Conservation (phyloP, 2,329 filamentous ascomycete genomes). For the Aspergillus fijiensis region DNA sequence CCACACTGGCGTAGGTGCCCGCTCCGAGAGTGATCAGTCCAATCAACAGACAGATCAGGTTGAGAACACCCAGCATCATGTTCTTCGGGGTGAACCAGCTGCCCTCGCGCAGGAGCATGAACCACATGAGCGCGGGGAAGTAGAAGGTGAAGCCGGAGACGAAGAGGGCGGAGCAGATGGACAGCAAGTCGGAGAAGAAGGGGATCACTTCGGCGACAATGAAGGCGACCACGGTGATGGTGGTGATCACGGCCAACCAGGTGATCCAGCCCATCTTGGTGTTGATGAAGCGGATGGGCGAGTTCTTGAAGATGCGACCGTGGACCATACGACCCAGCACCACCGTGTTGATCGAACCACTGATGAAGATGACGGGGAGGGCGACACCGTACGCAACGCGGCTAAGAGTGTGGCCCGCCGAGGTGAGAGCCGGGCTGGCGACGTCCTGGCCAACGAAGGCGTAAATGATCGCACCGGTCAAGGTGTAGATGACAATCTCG, state of each 20-base stretch:
- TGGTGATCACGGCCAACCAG: constrained; percentile 29
- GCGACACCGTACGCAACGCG: constrained; percentile 36
- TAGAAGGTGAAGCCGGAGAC: constrained; percentile 89
- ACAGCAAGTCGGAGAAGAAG: constrained; percentile 70
- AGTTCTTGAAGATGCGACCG: constrained; percentile 35
- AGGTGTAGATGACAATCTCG: constrained; percentile 26
- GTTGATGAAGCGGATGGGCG: constrained; percentile 37
- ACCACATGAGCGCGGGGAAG: constrained; percentile 49
- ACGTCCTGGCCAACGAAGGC: constrained; percentile 35
- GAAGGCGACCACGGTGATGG: constrained; percentile 76
- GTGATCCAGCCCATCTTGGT: constrained; percentile 37
- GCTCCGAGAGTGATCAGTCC: constrained; percentile 72
- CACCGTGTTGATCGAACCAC: constrained; percentile 38
- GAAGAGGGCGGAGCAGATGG: constrained; percentile 62
- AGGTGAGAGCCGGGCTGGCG: constrained; percentile 34
- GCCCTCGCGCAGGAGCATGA: constrained; percentile 30
- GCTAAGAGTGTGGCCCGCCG: constrained; percentile 27
- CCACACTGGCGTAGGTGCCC: constrained; percentile 69
- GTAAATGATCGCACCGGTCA: constrained; percentile 31
- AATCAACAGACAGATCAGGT: constrained; percentile 66
- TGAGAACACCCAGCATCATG: constrained; percentile 59
- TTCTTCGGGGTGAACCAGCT: constrained; percentile 40
- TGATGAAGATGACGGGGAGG: constrained; percentile 39
- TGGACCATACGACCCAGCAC: constrained; percentile 36
- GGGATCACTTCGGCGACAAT: constrained; percentile 83